phyloP scores from a whole-genome alignment of 768 basidiomycete species.

The Asterophora parasitica region DNA sequence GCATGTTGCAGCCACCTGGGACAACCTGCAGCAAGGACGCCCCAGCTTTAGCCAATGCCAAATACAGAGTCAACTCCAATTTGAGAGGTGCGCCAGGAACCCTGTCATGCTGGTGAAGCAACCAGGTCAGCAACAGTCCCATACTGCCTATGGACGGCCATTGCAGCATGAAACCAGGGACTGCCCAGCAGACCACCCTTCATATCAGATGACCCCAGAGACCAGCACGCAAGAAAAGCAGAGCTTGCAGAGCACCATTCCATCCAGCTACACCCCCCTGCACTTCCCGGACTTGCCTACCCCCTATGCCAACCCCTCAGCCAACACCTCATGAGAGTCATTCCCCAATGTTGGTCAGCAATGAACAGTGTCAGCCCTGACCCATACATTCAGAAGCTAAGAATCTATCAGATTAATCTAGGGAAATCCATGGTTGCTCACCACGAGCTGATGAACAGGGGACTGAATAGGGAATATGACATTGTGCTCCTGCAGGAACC shows the following conservation, averaged over 20 bases:
- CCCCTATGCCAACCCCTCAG: not conserved
- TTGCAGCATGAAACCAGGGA: not conserved
- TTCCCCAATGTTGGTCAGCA: not conserved
- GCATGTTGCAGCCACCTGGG: too few species aligned
- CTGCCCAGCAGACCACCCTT: too few species aligned
- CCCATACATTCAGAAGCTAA: not conserved
- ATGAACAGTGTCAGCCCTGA: not conserved
- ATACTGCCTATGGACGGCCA: not conserved
- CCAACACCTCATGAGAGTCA: not conserved
- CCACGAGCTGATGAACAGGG: not conserved
- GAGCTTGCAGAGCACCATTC: too few species aligned
- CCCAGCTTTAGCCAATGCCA: not conserved
- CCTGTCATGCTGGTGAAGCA: not conserved
- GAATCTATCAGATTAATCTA: not conserved
- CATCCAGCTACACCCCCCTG: too few species aligned
- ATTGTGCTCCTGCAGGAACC: conserved; percentile 1
- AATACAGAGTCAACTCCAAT: not conserved
- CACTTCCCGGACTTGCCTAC: too few species aligned
- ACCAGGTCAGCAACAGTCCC: not conserved
- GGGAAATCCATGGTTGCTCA: not conserved
- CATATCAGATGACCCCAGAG: too few species aligned
- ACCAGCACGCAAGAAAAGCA: too few species aligned
- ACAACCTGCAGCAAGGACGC: too few species aligned
- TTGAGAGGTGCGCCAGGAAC: not conserved
- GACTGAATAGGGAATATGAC: not conserved